Evolutionary conservation across 225 moss, liverwort and hornwort species (phyloP).

Genomic region (Physcomitrellopsis africana): DNA sequence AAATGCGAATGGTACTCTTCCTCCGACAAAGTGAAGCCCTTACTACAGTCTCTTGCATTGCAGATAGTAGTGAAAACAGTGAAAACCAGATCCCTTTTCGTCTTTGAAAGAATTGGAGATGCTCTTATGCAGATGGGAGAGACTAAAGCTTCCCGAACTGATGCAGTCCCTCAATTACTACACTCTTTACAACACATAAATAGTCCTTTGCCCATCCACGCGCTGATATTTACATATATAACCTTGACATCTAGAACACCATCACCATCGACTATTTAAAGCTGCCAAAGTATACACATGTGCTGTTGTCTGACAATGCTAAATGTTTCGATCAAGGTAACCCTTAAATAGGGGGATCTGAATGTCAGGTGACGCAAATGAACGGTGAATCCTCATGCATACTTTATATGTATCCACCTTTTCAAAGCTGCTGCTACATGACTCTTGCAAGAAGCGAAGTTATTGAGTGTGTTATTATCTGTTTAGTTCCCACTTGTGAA

Average conservation of each 20-base stretch:
- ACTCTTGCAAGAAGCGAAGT: constrained; percentile 10
- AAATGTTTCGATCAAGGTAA: constrained; percentile 17
- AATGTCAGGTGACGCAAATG: constrained; percentile 10
- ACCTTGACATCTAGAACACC: constrained; percentile 39
- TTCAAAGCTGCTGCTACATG: neutral
- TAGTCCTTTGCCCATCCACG: neutral
- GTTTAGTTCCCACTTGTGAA: constrained; percentile 2
- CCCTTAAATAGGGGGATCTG: constrained; percentile 6
- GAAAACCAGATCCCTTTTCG: neutral
- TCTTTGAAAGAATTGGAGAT: neutral
- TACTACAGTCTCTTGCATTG: neutral
- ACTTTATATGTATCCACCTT: neutral
- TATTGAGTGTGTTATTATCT: constrained; percentile 10
- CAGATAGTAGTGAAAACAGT: neutral
- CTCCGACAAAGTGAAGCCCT: neutral
- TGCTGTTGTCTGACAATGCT: constrained; percentile 1
- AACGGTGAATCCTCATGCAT: neutral
- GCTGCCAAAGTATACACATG: constrained; percentile 2
- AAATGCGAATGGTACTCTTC: no score
- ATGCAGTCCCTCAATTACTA: neutral
- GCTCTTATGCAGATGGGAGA: neutral
- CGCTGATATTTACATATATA: neutral
- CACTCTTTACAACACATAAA: neutral
- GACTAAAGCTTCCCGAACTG: neutral
- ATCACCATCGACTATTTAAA: constrained; percentile 41